Conservation (phyloP, 176 grass and related monocot genomes). For the Lolium rigidum region DNA sequence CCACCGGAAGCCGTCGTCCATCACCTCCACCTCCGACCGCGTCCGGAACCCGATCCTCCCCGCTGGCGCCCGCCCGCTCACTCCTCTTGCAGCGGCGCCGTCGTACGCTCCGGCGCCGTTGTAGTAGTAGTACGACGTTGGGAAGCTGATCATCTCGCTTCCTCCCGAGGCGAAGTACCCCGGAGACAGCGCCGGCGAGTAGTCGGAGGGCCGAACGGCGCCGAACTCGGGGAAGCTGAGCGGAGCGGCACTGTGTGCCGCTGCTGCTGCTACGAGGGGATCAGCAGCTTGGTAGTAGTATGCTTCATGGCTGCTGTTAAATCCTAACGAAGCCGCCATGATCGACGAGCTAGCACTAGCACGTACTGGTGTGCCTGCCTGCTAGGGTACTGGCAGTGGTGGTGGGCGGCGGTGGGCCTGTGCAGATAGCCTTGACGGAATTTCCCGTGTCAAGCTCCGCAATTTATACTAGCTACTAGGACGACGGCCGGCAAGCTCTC, state of each 20-base stretch:
- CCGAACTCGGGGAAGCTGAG: conserved; percentile 9
- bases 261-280: conserved; percentile 2
- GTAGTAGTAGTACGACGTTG: neutral
- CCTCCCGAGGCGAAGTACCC: neutral
- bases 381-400: neutral
- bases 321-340: conserved; percentile 57
- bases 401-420: neutral
- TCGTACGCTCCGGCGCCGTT: neutral
- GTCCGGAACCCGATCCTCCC: conserved; percentile 84
- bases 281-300: neutral
- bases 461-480: conserved; percentile 41
- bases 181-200: conserved; percentile 6
- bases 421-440: conserved; percentile 20
- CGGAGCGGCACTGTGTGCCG: neutral
- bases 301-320: conserved; percentile 5
- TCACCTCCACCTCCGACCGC: conserved; percentile 75
- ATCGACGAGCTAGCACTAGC: neutral
- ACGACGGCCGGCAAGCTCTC: neutral
- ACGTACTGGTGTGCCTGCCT: neutral
- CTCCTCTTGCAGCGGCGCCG: neutral
- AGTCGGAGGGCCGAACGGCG: neutral
- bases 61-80: neutral
- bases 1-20: conserved; percentile 98
- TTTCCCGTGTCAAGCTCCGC: conserved; percentile 23
- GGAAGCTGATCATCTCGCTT: neutral